Base-by-base conservation (phyloP, 2,329 filamentous ascomycete species). In the Parascedosporium putredinis region DNA sequence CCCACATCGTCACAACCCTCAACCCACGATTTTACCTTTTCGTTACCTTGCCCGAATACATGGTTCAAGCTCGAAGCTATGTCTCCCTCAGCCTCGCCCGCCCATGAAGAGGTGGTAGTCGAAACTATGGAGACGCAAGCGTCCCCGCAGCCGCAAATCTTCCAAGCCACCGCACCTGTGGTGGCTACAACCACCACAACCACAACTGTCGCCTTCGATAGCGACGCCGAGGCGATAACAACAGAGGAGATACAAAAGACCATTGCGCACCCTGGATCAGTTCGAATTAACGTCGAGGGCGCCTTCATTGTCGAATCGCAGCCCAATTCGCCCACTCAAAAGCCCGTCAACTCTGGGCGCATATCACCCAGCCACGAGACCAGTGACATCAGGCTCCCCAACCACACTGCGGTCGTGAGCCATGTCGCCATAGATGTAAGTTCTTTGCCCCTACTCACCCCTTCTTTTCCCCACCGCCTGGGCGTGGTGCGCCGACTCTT, bases 351-450 rank as follows among this genome's bases (percentile, higher is more conserved):
- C 50, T 57, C 53, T 40, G 73, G 71, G 38, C 67, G 71, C 51
- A 66, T 67, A 47, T 71, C 70, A 54, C 72, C 73, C 53, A 65
- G 71, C 57, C 65, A 75, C 59, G 88, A 94, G 64, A 89, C 87
- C 51, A 89, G 88, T 62, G 93, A 96, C 63, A 98, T 98, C 59
- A 78, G 93, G n/a, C 72, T 98, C 52, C 93, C 93, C 24, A 93
- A 97, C 66, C 93, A 98, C 67, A 95, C 88, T 10, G 86, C 86
- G 9, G 83, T 95, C 7, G 91, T 98, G 57, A 96, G 89, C 71
- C 93, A 98, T 72, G 88, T 98, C 58, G 93, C 93, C 49, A 84
- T 96, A 53, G 93, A 98, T 75, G 89, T 94, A 76, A 68, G 85
- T 74, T n/a, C n/a, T n/a, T n/a, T n/a, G n/a, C n/a, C n/a, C n/a